Evolutionary conservation across 73 alveolate genomes (phyloP), one percentile per base, ranked within the genome.

Genomic region (Paramecium tetraurelia): DNA sequence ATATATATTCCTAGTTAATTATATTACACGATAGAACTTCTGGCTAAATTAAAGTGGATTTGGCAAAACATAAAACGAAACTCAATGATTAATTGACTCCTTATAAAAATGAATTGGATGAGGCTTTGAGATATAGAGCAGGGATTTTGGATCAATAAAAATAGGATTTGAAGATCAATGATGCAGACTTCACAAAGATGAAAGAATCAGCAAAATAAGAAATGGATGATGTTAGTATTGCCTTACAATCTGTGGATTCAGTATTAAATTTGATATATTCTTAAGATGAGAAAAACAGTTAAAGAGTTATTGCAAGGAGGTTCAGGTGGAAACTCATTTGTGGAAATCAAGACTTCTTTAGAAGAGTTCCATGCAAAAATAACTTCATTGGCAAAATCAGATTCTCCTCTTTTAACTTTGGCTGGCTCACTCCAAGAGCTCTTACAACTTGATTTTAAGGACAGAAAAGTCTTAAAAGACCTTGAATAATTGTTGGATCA

Each of bases 31-130:
- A 80, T 41, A 41, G 76, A 80, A 80, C 90, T 14, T 0, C 14
- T 3, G 43, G 75, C 14, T 44, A 41, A 80, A 80, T 80, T 4
- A 80, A 80, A 44, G 72, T 80, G 6, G 90, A 80, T 80, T 24
- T 80, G 38, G 90, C 90, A 31, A 80, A 80, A 80, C 57, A 22
- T 7, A 46, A 80, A 31, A 20, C 70, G 8, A 80, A 80, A 22
- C 33, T 80, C 14, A 46, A 80, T 20, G 90, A 80, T 80, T 21
- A 80, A 80, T 40, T 43, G 24, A 80, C 18, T 24, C 76, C 87
- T 14, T 75, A 80, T 80, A 80, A 80, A 80, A 44, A 22, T 80
- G 72, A 80, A 48, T 80, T 80, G 24, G 90, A 80, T 80, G 90
- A 80, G 5, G 72, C 72, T 2, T 43, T 80, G 31, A 80, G 31